Base-by-base conservation (phyloP, 2,329 filamentous ascomycete species). In the Aureobasidium sp. region DNA sequence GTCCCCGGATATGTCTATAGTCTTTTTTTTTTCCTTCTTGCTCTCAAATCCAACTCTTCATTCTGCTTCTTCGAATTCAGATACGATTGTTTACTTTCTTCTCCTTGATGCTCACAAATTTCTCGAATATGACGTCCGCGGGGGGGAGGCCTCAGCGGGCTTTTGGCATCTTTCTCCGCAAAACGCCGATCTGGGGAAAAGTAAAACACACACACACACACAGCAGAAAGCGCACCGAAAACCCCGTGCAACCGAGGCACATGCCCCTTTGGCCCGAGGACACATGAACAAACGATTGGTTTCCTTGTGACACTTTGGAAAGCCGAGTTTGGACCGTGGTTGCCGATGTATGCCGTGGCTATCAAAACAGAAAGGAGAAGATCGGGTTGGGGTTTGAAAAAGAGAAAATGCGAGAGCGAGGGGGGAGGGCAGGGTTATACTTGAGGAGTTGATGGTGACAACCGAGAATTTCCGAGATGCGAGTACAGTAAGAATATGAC, bases 161-260 rank as follows among this genome's bases (percentile, higher is more conserved):
- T 8, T 29, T 29, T 50, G 24, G 25, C 45, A 39, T 27, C n/a
- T 17, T 30, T 51, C 48, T 51, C 48, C 48, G 48, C 48, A 51
- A 51, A 51, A 51, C 27, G 37, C 27, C 48, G 48, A 41, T 51
- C 48, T 34, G 47, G 47, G 47, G 47, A 50, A 50, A 21, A 10
- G 3, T 21, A 17, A 11, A 8, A 19, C 19, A 19, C 11, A n/a
- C n/a, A n/a, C n/a, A n/a, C n/a, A n/a, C n/a, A n/a, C n/a, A n/a
- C n/a, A n/a, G n/a, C n/a, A n/a, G n/a, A n/a, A n/a, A n/a, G n/a
- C n/a, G n/a, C n/a, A n/a, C n/a, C n/a, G n/a, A n/a, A n/a, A n/a
- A n/a, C n/a, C n/a, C n/a, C n/a, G n/a, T n/a, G n/a, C n/a, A 16
- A 14, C 48, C 48, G 48, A 51, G 37, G 48, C 37, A n/a, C n/a